These are phyloP conservation scores for Pholiota conissans DNA, from an alignment of 768 basidiomycete species.

Conservation along the genomic window DNA sequence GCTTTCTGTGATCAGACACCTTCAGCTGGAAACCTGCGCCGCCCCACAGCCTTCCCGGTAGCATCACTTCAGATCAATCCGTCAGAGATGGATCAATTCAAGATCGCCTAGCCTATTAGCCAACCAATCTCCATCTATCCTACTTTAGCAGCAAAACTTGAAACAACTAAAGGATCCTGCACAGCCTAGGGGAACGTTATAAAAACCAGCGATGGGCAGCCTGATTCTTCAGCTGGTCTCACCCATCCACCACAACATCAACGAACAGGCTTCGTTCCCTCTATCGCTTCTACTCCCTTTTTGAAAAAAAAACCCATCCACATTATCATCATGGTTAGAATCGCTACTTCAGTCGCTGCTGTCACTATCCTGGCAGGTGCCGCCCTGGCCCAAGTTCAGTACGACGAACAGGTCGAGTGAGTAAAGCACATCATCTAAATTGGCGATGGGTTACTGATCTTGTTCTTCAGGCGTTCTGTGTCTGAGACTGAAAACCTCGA, in stretches of 20 bases:
- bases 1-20: no score
- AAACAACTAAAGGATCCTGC: not conserved
- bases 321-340: slow-evolving; percentile 2
- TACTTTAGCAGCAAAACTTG: not conserved
- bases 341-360: slow-evolving; percentile 1
- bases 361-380: slow-evolving; percentile 2
- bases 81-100: not conserved
- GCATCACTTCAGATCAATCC: not conserved
- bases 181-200: not conserved
- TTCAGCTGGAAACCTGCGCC: not conserved
- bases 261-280: not conserved
- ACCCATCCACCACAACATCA: not conserved
- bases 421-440: not conserved
- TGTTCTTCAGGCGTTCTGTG: not conserved
- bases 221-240: slow-evolving; percentile 14
- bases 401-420: not conserved
- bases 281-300: not conserved
- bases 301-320: not conserved
- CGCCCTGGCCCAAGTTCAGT: not conserved
- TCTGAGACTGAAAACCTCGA: not conserved
- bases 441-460: not conserved
- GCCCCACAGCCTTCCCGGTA: not conserved
- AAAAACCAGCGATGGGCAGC: not conserved
- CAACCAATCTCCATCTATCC: not conserved
- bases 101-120: no score